phyloP scores from a whole-genome alignment of 2,329 filamentous ascomycete species.

The Aspergillus sp. region DNA sequence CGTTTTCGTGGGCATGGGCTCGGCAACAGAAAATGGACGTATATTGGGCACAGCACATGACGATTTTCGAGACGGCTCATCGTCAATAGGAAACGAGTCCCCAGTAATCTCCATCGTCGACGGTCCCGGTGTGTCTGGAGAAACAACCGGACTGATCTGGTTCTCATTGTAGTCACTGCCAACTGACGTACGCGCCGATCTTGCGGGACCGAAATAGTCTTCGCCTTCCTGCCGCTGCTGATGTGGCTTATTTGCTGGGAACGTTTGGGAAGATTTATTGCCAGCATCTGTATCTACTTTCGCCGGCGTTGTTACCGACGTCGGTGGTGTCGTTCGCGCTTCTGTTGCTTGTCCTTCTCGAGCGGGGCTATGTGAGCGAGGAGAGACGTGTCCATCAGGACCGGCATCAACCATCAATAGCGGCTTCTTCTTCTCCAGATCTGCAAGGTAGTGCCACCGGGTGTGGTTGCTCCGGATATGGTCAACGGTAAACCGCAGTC shows the following conservation, averaged over 20 bases:
- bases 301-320: slow-evolving; percentile 3
- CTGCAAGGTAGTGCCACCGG: slow-evolving; percentile 57
- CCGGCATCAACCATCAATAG: slow-evolving; percentile 21
- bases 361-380: slow-evolving; percentile 36
- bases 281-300: background rate
- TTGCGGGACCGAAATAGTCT: slow-evolving; percentile 15
- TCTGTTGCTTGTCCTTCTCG: background rate
- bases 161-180: slow-evolving; percentile 31
- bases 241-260: slow-evolving; percentile 6
- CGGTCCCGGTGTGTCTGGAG: slow-evolving; percentile 35
- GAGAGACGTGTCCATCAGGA: slow-evolving; percentile 29
- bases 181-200: slow-evolving; percentile 19
- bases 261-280: slow-evolving; percentile 13
- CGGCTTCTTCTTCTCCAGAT: slow-evolving; percentile 30
- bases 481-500: slow-evolving; percentile 78
- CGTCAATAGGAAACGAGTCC: slow-evolving; percentile 22
- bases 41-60: slow-evolving; percentile 31
- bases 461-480: slow-evolving; percentile 76
- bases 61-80: slow-evolving; percentile 30
- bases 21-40: slow-evolving; percentile 25
- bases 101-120: slow-evolving; percentile 38
- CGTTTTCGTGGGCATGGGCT: slow-evolving; percentile 14
- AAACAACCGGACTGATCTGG: slow-evolving; percentile 34
- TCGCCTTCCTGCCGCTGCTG: slow-evolving; percentile 1
- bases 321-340: slow-evolving; percentile 7